These are phyloP conservation scores for Serendipita sp. DNA, from an alignment of 768 basidiomycete species.

Conservation along the genomic window DNA sequence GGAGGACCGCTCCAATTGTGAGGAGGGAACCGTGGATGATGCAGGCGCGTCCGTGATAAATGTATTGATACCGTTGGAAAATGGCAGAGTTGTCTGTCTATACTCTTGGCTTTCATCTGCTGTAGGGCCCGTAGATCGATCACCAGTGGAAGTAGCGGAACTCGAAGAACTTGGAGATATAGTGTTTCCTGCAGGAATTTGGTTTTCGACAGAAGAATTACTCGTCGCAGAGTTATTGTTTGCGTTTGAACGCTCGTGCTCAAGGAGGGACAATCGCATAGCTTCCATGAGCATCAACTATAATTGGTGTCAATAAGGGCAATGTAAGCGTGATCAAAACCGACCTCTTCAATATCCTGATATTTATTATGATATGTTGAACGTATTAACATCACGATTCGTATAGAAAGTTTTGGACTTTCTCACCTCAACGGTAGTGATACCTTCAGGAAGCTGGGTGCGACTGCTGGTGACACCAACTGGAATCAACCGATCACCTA, in stretches of 20 bases:
- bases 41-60: too few species aligned
- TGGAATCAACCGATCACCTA: conserved; percentile 91
- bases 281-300: conserved; percentile 99
- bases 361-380: conserved; percentile 27
- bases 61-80: too few species aligned
- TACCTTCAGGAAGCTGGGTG: conserved; percentile 50
- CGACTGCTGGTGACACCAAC: conserved; percentile 89
- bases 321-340: conserved; percentile 14
- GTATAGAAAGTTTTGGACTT: background rate
- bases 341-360: conserved; percentile 83
- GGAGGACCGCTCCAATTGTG: too few species aligned
- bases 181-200: too few species aligned
- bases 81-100: too few species aligned
- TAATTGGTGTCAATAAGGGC: background rate
- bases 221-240: background rate
- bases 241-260: conserved; percentile 43
- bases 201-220: too few species aligned
- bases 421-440: background rate
- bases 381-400: conserved; percentile 21
- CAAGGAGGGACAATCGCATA: conserved; percentile 84
- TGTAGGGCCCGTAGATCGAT: too few species aligned
- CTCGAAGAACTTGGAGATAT: too few species aligned
- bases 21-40: too few species aligned
- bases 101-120: too few species aligned
- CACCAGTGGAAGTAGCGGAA: too few species aligned